phyloP scores from a whole-genome alignment of 169 alveolate species.

The Plasmodium chabaudi region DNA sequence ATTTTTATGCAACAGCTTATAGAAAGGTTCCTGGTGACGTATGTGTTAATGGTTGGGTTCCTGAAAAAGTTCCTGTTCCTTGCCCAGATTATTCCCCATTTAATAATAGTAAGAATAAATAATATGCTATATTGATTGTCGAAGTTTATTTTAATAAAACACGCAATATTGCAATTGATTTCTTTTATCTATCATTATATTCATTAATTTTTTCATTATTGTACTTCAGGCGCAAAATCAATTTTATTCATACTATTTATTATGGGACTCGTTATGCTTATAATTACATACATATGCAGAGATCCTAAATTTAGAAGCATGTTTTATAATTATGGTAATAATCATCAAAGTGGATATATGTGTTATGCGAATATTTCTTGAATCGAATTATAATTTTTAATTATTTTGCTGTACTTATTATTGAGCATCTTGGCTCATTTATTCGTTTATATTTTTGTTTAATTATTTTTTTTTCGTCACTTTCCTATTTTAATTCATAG shows the following conservation, averaged over 20 bases:
- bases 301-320: conserved; percentile 56
- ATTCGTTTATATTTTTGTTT: background rate
- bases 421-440: background rate
- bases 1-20: conserved; percentile 91
- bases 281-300: conserved; percentile 72
- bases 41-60: conserved; percentile 97
- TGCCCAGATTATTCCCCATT: conserved; percentile 93
- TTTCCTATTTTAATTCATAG: conserved; percentile 6
- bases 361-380: too few relatives aligned
- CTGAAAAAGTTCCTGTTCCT: conserved; percentile 92
- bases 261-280: conserved; percentile 69
- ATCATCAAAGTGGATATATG: background rate
- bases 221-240: conserved; percentile 58
- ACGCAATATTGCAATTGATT: too few relatives aligned
- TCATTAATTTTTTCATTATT: background rate
- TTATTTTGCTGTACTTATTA: too few relatives aligned
- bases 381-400: too few relatives aligned
- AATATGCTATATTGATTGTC: too few relatives aligned
- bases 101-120: conserved; percentile 75
- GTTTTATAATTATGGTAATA: conserved; percentile 67
- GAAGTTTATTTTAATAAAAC: too few relatives aligned
- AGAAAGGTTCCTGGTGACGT: conserved; percentile 97
- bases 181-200: background rate
- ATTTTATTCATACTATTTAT: conserved; percentile 61
- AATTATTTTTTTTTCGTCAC: background rate